Conservation (phyloP, 31 red algal genomes). For the Odonthalia washingtoniensis region DNA sequence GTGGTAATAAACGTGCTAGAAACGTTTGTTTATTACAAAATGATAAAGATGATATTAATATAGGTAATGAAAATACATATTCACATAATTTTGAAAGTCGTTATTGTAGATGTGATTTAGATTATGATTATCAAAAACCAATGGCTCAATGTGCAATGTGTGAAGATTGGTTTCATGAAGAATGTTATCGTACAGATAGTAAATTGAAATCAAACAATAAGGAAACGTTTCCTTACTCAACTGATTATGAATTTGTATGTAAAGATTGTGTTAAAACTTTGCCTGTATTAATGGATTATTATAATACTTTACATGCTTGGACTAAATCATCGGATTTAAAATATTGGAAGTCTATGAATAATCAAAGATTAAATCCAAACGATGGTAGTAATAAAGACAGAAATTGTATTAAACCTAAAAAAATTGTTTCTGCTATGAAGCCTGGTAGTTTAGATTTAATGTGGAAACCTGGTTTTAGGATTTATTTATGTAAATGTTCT, state of each 20-base stretch:
- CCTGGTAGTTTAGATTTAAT: constrained; percentile 42
- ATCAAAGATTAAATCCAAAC: too few species aligned
- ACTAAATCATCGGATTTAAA: not conserved
- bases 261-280: constrained; percentile 56
- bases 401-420: constrained; percentile 31
- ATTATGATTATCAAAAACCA: constrained; percentile 38
- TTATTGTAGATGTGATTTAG: constrained; percentile 72
- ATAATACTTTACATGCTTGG: constrained; percentile 49
- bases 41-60: constrained; percentile 48
- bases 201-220: not conserved
- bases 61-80: constrained; percentile 52
- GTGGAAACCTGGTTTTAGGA: constrained; percentile 39
- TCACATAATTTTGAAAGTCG: constrained; percentile 67
- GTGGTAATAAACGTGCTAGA: constrained; percentile 55
- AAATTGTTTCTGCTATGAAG: not conserved
- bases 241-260: constrained; percentile 74
- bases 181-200: constrained; percentile 38
- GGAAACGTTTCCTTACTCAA: not conserved
- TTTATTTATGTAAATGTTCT: constrained; percentile 34
- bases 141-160: constrained; percentile 82
- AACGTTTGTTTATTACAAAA: constrained; percentile 51
- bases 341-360: constrained; percentile 38
- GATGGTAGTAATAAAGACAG: too few species aligned
- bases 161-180: too few species aligned
- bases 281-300: constrained; percentile 69